These are phyloP conservation scores for Ceratocystis papillata DNA, from an alignment of 2,329 filamentous ascomycete genomes.

Conservation along the genomic window DNA sequence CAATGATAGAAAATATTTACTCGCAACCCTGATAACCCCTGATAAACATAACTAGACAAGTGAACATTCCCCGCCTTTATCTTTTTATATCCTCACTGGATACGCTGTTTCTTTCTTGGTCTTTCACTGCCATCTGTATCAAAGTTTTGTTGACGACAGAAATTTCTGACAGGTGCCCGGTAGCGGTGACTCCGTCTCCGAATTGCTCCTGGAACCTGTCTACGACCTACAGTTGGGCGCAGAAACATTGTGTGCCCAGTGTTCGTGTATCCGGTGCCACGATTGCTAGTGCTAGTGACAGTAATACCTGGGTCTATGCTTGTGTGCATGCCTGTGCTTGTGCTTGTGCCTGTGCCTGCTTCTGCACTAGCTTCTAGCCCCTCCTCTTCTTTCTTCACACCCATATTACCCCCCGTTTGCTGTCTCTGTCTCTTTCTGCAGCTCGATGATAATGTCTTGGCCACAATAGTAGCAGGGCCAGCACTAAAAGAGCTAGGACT, in stretches of 20 bases:
- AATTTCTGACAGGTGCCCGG: background rate
- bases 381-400: too few relatives aligned
- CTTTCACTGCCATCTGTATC: background rate
- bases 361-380: background rate
- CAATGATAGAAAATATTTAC: too few relatives aligned
- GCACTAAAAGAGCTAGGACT: too few relatives aligned
- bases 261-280: background rate
- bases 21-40: too few relatives aligned
- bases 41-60: background rate
- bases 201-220: background rate
- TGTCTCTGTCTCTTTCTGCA: constrained; percentile 1
- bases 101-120: background rate
- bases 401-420: background rate
- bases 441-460: background rate
- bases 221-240: background rate
- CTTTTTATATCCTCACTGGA: background rate
- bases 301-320: background rate
- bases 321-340: background rate
- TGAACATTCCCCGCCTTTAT: background rate
- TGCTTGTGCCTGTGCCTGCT: background rate
- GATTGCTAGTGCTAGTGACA: too few relatives aligned
- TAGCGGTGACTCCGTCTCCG: background rate
- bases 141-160: background rate
- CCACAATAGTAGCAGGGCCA: background rate
- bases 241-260: background rate